Evolutionary conservation across 805 yeast genomes (phyloP).

Genomic region (Kuraishia ogatae): DNA sequence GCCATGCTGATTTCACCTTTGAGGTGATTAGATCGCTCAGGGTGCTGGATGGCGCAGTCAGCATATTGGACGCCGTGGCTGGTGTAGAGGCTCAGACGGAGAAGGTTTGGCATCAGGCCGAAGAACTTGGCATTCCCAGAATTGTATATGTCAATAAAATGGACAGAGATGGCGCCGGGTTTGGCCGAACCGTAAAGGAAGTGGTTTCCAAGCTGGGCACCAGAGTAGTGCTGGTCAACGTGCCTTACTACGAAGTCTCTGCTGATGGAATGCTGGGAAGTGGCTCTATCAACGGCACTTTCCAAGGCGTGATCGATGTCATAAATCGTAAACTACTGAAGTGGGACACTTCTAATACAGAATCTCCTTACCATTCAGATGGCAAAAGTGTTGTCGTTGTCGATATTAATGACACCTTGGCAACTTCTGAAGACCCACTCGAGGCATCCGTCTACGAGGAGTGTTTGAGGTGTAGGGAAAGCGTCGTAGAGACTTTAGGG

Average conservation of each 20-base stretch:
- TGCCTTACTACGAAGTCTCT: conserved; percentile 59
- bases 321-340: conserved; percentile 48
- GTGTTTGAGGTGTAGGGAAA: conserved; percentile 51
- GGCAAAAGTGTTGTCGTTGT: not conserved
- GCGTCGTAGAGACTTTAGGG: conserved; percentile 76
- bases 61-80: conserved; percentile 90
- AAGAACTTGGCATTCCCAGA: conserved; percentile 56
- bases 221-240: conserved; percentile 61
- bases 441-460: conserved; percentile 31
- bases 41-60: conserved; percentile 90
- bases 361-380: not conserved
- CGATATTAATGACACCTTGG: conserved; percentile 8
- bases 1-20: conserved; percentile 95
- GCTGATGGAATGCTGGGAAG: conserved; percentile 2
- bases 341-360: conserved; percentile 27
- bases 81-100: conserved; percentile 99
- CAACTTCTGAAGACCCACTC: conserved; percentile 21
- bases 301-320: conserved; percentile 72
- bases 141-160: conserved; percentile 84
- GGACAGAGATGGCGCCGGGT: conserved; percentile 97
- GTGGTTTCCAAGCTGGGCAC: conserved; percentile 70
- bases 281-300: conserved; percentile 26
- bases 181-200: conserved; percentile 81
- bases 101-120: conserved; percentile 91
- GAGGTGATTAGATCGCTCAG: conserved; percentile 87